Evolutionary conservation across 495 filamentous ascomycete genomes (phyloP), one percentile per base, ranked within the genome.

Genomic region (Pseudomonodictys pantanalensis): DNA sequence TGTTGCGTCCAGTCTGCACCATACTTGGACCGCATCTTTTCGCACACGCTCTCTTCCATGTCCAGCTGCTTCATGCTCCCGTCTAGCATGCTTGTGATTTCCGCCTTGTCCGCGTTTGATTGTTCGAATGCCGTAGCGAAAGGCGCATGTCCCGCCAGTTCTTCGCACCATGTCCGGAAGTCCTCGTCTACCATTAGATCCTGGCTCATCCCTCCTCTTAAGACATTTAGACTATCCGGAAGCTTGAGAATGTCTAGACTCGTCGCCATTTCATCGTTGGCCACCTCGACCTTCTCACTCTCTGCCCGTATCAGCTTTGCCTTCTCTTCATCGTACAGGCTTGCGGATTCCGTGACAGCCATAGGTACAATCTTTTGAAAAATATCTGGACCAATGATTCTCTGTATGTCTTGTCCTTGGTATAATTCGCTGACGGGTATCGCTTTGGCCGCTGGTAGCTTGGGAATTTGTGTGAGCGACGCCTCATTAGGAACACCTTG

Each of bases 21-120:
- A 70, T 97, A 97, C 72, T 98, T 98, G 2, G 91, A 95, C 48
- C 93, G 83, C 93, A 98, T 98, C 78, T 96, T 97, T 74, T 98
- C 93, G 71, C 93, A 98, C 5, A 97, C 91, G 53, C 88, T 93
- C 75, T 97, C 95, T 72, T 98, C 93, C 83, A 92, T 86, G 65
- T 97, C 93, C 9, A 98, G 70, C 65, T 92, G 88, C 66, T 93
- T 95, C 38, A 83, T 86, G 67, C 88, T 89, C 56, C 80, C 79
- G 61, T 95, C 91, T 52, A 98, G 71, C 8, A 86, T 78, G 2
- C 80, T 73, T 8, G 86, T 67, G 8, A 96, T 87, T 25, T 80
- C 78, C 33, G 86, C 78, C 72, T 93, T 97, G 55, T 91, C 86
- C 32, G 83, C 77, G 60, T 87, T 84, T 32, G 97, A 73, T 23